phyloP scores from a whole-genome alignment of 495 filamentous ascomycete species.

The Penicillium canescens region DNA sequence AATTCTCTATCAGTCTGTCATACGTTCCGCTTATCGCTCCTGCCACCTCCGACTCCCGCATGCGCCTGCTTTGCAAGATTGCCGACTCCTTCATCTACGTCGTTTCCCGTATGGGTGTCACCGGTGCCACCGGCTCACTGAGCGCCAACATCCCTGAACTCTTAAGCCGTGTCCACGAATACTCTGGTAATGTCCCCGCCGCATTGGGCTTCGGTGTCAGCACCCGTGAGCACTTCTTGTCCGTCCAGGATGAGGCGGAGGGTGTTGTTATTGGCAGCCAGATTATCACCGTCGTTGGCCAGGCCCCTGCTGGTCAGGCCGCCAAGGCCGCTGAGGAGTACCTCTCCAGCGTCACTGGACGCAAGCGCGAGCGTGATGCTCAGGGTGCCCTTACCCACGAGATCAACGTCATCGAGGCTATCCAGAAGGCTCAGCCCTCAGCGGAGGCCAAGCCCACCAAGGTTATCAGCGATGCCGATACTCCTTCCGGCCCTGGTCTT shows the following conservation, averaged over 20 bases:
- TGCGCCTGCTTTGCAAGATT: conserved; percentile 94
- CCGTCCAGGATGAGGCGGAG: conserved; percentile 79
- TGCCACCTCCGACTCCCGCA: conserved; percentile 84
- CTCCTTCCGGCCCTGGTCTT: conserved; percentile 58
- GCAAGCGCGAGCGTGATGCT: conserved; percentile 41
- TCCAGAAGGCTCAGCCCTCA: conserved; percentile 52
- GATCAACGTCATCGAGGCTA: conserved; percentile 56
- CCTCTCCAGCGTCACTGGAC: conserved; percentile 77
- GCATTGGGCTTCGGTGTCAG: conserved; percentile 96
- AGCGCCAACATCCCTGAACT: conserved; percentile 79
- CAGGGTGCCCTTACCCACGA: conserved; percentile 33
- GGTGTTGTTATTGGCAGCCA: conserved; percentile 98
- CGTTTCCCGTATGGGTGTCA: conserved; percentile 96
- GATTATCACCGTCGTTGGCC: conserved; percentile 76
- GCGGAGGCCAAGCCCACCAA: conserved; percentile 39
- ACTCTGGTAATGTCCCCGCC: conserved; percentile 85
- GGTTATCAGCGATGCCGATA: conserved; percentile 62
- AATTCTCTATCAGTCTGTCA: conserved; percentile 59
- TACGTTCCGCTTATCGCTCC: conserved; percentile 96
- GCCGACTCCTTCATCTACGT: conserved; percentile 99
- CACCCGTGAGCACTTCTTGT: conserved; percentile 90
- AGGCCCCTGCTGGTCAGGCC: conserved; percentile 68
- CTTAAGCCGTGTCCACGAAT: conserved; percentile 81
- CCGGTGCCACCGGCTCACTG: conserved; percentile 81
- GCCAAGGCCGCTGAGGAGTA: conserved; percentile 82